phyloP scores from a whole-genome alignment of 805 yeast genomes.

The Wickerhamiella brachini region DNA sequence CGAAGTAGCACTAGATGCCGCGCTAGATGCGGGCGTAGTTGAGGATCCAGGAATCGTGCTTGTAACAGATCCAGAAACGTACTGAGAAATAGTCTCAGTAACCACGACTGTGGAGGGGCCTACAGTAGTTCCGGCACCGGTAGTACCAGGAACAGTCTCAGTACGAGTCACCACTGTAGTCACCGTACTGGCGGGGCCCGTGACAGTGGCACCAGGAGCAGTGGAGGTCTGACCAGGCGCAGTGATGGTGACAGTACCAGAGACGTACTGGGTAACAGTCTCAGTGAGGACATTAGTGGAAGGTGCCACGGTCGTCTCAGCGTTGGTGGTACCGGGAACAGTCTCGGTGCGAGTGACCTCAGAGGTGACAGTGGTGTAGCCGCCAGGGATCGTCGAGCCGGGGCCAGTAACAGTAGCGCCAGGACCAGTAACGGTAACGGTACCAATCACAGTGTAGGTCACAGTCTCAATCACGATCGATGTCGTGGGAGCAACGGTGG shows the following conservation, averaged over 20 bases:
- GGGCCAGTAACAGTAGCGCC: slow-evolving; percentile 1
- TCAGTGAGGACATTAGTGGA: slow-evolving; percentile 4
- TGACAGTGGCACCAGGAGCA: not conserved
- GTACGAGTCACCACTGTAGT: slow-evolving; percentile 1
- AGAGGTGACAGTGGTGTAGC: not conserved
- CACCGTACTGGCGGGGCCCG: slow-evolving; percentile 2
- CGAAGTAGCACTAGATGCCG: not conserved
- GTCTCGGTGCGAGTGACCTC: not conserved
- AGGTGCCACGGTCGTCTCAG: slow-evolving; percentile 12
- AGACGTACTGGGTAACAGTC: not conserved
- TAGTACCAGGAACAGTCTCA: slow-evolving; percentile 8
- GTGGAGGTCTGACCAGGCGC: not conserved
- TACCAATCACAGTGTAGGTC: not conserved
- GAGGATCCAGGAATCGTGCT: not conserved
- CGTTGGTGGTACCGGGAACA: slow-evolving; percentile 6
- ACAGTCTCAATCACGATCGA: not conserved
- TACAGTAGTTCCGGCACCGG: slow-evolving; percentile 10
- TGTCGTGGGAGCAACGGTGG: slow-evolving; percentile 1
- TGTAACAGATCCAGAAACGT: not conserved
- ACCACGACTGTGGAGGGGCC: slow-evolving; percentile 4
- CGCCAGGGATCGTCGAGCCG: slow-evolving; percentile 8
- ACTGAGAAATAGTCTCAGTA: not conserved
- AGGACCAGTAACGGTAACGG: not conserved
- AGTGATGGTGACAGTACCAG: not conserved
- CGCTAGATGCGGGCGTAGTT: not conserved